These are phyloP conservation scores for Rhizopogon parksii DNA, from an alignment of 1,284 basidiomycete genomes.

Conservation along the genomic window DNA sequence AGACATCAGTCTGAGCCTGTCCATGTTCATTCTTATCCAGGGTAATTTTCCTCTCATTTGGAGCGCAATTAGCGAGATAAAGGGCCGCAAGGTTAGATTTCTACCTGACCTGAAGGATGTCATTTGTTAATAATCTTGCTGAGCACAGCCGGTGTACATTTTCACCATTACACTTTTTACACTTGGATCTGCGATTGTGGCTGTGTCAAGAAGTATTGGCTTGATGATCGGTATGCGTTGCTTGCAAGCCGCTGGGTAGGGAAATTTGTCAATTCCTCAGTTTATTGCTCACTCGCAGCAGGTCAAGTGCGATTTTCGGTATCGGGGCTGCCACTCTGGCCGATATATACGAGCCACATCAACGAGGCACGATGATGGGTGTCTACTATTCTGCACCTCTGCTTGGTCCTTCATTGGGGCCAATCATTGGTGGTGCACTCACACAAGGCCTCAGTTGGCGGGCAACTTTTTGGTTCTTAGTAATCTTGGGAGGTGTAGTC, in stretches of 20 bases:
- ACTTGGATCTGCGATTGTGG: slow-evolving; percentile 59
- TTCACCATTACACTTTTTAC: slow-evolving; percentile 55
- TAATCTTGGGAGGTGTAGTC: slow-evolving; percentile 54
- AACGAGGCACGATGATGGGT: slow-evolving; percentile 77
- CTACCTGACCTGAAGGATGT: neutral
- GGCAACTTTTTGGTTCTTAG: slow-evolving; percentile 77
- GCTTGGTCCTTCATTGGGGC: slow-evolving; percentile 61
- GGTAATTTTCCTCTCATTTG: slow-evolving; percentile 63
- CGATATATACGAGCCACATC: slow-evolving; percentile 74
- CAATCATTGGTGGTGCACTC: slow-evolving; percentile 65
- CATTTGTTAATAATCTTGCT: neutral
- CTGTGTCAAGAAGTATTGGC: slow-evolving; percentile 53
- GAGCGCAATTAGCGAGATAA: slow-evolving; percentile 72
- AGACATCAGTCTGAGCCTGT: slow-evolving; percentile 69
- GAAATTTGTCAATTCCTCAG: neutral
- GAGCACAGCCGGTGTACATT: slow-evolving; percentile 56
- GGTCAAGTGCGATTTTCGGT: slow-evolving; percentile 68
- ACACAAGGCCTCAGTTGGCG: slow-evolving; percentile 71
- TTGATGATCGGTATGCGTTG: slow-evolving; percentile 70
- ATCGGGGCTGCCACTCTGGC: slow-evolving; percentile 79
- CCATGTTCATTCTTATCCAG: slow-evolving; percentile 73
- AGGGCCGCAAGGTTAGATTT: slow-evolving; percentile 60
- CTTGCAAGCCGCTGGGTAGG: slow-evolving; percentile 59
- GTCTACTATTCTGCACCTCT: slow-evolving; percentile 64
- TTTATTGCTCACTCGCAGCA: slow-evolving; percentile 21